Percentiles rank a stretch among this genome's conserved stretches.
Conservation (phyloP, 331 rosid genomes). For the Cucumis variabilis region DNA sequence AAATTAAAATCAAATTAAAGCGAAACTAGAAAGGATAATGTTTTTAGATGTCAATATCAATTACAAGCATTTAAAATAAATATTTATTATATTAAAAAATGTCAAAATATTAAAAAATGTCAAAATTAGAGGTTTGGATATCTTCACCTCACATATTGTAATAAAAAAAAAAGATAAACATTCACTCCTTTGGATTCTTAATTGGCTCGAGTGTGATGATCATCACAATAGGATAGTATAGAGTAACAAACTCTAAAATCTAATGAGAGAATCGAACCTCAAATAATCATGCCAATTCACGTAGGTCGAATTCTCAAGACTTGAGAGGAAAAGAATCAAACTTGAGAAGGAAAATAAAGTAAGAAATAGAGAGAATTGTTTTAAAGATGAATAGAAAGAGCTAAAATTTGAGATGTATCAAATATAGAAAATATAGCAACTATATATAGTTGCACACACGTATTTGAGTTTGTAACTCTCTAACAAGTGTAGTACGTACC, state of each 20-base stretch:
- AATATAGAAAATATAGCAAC: background rate
- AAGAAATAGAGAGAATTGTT: background rate
- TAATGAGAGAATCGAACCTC: background rate
- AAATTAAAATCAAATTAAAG: too few species aligned
- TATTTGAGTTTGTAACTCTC: background rate
- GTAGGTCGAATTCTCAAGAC: background rate
- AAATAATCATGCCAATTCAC: too few species aligned
- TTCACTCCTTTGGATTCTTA: background rate
- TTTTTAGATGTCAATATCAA: too few species aligned
- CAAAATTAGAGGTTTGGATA: too few species aligned
- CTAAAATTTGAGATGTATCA: background rate
- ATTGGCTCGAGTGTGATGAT: background rate
- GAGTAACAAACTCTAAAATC: too few species aligned
- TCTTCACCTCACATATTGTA: too few species aligned
- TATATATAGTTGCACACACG: background rate
- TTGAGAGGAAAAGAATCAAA: background rate
- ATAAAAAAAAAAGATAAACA: too few species aligned
- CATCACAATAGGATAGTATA: background rate
- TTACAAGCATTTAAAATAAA: too few species aligned
- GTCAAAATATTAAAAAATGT: too few species aligned
- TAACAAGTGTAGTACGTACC: too few species aligned
- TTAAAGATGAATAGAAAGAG: background rate
- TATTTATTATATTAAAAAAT: too few species aligned
- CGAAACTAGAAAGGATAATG: too few species aligned
- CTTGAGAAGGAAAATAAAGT: background rate